Base-by-base conservation (phyloP, 2,329 filamentous ascomycete species). In the Botrytis fragariae region DNA sequence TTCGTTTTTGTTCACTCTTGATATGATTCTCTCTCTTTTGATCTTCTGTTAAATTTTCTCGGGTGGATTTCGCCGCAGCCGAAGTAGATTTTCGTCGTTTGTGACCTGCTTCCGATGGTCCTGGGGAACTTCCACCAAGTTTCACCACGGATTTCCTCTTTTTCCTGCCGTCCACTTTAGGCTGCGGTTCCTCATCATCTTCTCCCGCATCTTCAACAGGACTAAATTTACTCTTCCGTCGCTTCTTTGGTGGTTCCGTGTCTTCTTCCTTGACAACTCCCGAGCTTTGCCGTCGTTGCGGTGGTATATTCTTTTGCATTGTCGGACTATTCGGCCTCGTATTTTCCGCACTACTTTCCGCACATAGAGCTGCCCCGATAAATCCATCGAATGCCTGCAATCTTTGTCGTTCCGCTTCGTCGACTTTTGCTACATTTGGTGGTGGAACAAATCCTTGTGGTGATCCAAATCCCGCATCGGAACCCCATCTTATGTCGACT, bases 1-100 rank as follows among this genome's bases (percentile, higher is more conserved):
- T 87, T 48, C 94, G 88, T 82, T 96, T 97, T 83, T 97, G 93
- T 80, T 97, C 94, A 70, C 93, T 96, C 70, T 91, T 87, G 76
- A 97, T 96, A 80, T 97, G 93, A 77, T 97, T 97, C 79, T 91
- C 91, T 63, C 93, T 87, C 82, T 95, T 96, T 82, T 96, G 92
- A 74, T 92, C 90, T 77, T 95, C 92, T 0, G 90, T 89, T 6
- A 96, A 81, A 76, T 91, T 91, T 78, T 91, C 88, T 39, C 92
- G 83, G 4, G 85, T 80, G 3, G 83, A 73, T 78, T 90, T 90
- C n/a, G 81, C 73, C 18, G 75, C 48, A 22, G 73, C 65, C n/a
- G 76, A 76, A 10, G 79, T 81, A 1, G 87, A 88, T 78, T 88
- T 89, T 51, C 87, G 84, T 67, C 87, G 83, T 78, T 87, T 87